These are phyloP conservation scores for Dillenia turbinata DNA, from an alignment of 164 flowering plant species.

Conservation along the genomic window DNA sequence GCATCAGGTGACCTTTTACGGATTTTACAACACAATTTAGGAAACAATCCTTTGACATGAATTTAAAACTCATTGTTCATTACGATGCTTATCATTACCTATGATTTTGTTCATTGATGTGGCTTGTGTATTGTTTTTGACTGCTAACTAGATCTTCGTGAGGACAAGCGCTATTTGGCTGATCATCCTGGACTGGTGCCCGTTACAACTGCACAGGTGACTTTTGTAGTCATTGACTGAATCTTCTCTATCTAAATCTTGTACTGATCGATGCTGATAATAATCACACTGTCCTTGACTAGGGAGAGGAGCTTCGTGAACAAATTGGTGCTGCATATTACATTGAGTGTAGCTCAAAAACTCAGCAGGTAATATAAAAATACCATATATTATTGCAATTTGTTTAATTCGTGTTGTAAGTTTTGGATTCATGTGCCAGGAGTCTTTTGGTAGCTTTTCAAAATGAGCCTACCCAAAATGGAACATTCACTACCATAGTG, in stretches of 20 bases:
- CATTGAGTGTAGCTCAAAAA: constrained; percentile 98
- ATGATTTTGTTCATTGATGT: neutral
- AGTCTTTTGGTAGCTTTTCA: too few relatives aligned
- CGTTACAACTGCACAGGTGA: constrained; percentile 82
- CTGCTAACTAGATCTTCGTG: constrained; percentile 79
- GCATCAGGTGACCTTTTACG: too few relatives aligned
- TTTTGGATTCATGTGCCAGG: neutral
- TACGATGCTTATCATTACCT: neutral
- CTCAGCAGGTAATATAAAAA: constrained; percentile 72
- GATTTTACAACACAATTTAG: too few relatives aligned
- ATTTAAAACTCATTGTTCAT: neutral
- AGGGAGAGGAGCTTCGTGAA: constrained; percentile 98
- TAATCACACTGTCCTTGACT: constrained; percentile 8
- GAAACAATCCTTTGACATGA: too few relatives aligned
- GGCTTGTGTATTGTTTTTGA: constrained; percentile 1
- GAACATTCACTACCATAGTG: too few relatives aligned
- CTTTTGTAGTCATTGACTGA: constrained; percentile 3
- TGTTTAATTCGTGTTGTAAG: neutral
- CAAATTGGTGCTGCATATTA: constrained; percentile 90
- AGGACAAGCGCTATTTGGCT: constrained; percentile 83
- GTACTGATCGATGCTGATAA: constrained; percentile 1
- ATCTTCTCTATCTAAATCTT: neutral
- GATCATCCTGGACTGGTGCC: constrained; percentile 96
- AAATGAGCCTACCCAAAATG: too few relatives aligned
- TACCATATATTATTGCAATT: neutral